Evolutionary conservation across 2,329 filamentous ascomycete species (phyloP).

Genomic region (Tothia fuscella): DNA sequence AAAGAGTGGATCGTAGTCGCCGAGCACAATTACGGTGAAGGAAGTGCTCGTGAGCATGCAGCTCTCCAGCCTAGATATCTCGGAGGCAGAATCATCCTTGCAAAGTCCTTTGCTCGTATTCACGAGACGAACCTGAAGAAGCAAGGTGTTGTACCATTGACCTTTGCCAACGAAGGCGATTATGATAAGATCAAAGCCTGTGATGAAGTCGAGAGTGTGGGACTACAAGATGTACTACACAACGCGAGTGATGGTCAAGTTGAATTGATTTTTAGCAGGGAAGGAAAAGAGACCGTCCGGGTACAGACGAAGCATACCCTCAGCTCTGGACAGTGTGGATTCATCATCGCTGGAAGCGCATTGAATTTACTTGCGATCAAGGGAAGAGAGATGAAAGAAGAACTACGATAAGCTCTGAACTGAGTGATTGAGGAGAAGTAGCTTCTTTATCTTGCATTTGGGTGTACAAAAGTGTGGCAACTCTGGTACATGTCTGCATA

Average conservation of each 20-base stretch:
- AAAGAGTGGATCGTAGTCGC: constrained; percentile 87
- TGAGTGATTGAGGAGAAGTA: too few species aligned
- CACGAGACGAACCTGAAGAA: constrained; percentile 97
- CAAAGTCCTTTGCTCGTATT: constrained; percentile 82
- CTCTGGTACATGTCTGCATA: too few species aligned
- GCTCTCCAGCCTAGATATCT: constrained; percentile 86
- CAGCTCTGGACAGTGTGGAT: constrained; percentile 79
- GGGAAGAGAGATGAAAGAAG: constrained; percentile 26
- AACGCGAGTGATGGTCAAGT: constrained; percentile 71
- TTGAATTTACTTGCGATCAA: constrained; percentile 74
- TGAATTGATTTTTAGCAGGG: constrained; percentile 41
- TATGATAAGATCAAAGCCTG: constrained; percentile 76
- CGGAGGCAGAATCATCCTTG: constrained; percentile 69
- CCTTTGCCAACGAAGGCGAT: constrained; percentile 76
- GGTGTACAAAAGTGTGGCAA: too few species aligned
- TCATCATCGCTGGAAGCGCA: constrained; percentile 87
- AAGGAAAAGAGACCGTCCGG: constrained; percentile 48
- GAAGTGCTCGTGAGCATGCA: constrained; percentile 78
- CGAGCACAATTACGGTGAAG: constrained; percentile 95
- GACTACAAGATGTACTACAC: constrained; percentile 68
- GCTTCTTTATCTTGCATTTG: too few species aligned
- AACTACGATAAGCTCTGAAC: constrained; percentile 24
- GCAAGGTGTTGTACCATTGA: constrained; percentile 90
- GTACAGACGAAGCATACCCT: constrained; percentile 80
- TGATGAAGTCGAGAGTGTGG: constrained; percentile 72